Evolutionary conservation across 2,329 filamentous ascomycete species (phyloP), one percentile per base, ranked within the genome.

Genomic region (Escovopsis sp.): DNA sequence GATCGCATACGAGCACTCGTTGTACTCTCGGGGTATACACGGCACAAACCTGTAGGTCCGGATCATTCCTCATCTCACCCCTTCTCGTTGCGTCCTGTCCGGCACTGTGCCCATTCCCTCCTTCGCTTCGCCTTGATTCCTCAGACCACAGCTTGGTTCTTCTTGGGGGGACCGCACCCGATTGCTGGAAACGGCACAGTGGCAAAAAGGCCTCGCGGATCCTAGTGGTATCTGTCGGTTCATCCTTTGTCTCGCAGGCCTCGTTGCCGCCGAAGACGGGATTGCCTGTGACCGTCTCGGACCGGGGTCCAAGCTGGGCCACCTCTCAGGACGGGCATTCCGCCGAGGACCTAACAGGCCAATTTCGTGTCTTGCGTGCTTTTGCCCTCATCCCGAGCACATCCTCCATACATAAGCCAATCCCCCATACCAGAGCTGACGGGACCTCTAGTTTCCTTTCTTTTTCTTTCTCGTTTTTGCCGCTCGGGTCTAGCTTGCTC

Each of bases 171-270:
- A 43, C 43, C 39, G 41, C 44, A 42, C 41, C 44, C 36, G 44
- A 43, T 43, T 40, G 34, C 25, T 45, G 43, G 44, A 41, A 41
- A 41, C 35, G 41, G 40, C 43, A 43, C 41, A 43, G 44, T 41
- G 41, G 38, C 44, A 32, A 41, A 41, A 36, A 30, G 27, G 27
- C 11, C 34, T 30, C 35, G 36, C 32, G 32, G 33, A 42, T 32
- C 37, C 35, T 45, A 40, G 37, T 38, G 31, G 39, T 45, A 33
- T 38, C 43, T 45, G 43, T 40, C 43, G 34, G 39, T 30, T 11
- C 27, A 30, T 30, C 1, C 11, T 31, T 43, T 32, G 27, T 38
- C 43, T 30, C n/a, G 36, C 35, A 33, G 27, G 37, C 35, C 41
- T 43, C n/a, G n/a, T n/a, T 37, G 29, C 40, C 40, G 41, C 41